phyloP scores from a whole-genome alignment of 148 eudicot genomes.

The Camellia japonica region DNA sequence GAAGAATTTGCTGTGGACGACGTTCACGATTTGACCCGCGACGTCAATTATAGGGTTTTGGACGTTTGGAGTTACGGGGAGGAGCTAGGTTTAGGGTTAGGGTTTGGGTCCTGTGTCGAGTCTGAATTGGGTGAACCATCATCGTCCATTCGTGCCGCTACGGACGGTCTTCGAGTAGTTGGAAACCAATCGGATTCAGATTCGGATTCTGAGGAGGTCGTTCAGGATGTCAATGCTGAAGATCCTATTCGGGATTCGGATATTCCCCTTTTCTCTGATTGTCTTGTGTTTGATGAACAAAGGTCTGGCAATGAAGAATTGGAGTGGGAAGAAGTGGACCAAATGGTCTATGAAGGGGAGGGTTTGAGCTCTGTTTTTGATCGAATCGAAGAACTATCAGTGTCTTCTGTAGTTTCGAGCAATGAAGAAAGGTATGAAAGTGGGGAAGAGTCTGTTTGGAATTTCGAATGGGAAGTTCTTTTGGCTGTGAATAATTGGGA shows the following conservation, averaged over 20 bases:
- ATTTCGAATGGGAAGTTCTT: constrained; percentile 77
- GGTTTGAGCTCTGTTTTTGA: constrained; percentile 40
- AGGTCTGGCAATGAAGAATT: constrained; percentile 20
- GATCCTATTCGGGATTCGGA: constrained; percentile 33
- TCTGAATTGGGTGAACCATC: constrained; percentile 2
- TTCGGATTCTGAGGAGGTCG: constrained; percentile 59
- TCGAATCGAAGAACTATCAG: constrained; percentile 44
- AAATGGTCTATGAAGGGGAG: constrained; percentile 33
- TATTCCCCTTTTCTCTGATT: constrained; percentile 54
- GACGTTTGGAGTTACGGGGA: constrained; percentile 25
- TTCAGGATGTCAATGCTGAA: constrained; percentile 19
- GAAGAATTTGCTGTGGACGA: not conserved
- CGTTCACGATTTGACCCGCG: not conserved
- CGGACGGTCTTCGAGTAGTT: constrained; percentile 59
- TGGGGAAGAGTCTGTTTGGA: constrained; percentile 33
- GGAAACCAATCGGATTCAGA: constrained; percentile 54
- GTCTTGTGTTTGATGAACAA: constrained; percentile 40
- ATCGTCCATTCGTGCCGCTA: not conserved
- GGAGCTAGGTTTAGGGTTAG: constrained; percentile 51
- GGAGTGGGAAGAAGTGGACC: constrained; percentile 51
- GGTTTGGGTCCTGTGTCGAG: constrained; percentile 21
- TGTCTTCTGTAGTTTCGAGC: constrained; percentile 38
- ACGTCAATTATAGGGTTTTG: constrained; percentile 23
- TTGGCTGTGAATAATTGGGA: constrained; percentile 63
- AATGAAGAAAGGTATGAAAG: constrained; percentile 34